Evolutionary conservation across 768 basidiomycete species (phyloP), one percentile per base, ranked within the genome.

Genomic region (Trametes coccinea): DNA sequence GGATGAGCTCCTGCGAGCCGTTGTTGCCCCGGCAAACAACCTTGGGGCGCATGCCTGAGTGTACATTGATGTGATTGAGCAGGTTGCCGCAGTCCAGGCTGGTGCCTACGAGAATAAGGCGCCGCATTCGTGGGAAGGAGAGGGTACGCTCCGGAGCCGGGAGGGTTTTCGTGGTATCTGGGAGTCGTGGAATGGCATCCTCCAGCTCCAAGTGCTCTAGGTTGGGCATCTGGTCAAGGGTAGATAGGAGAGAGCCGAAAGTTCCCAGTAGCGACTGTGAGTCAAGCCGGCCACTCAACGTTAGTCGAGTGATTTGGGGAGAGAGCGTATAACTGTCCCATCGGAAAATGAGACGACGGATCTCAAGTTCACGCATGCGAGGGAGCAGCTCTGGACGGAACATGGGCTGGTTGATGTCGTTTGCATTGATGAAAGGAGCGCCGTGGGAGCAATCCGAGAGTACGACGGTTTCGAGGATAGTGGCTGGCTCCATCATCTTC

Each of bases 81-180:
- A 61, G 54, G 34, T 56, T 43, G 17, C 40, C 49, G 37, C 54
- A 61, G n/a, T 61, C 60, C 5, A 51, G 41, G 2, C 40, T 37
- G 8, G n/a, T 43, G 1, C 22, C 54, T 9, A n/a, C 16, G n/a
- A 61, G 31, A 13, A 31, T 17, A 22, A 61, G 53, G 10, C 31
- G 34, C 6, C 14, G 41, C 2, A 61, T 45, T 11, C 27, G 17
- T 17, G 60, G 43, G 17, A 61, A 40, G 16, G 60, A 7, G 22
- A 61, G 7, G 0, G 22, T 51, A 0, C 60, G 54, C 8, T 33
- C 29, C 4, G 53, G 60, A 2, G 31, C 22, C 6, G 46, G 41
- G 5, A 61, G 39, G 2, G 53, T 31, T 8, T 7, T 41, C 1
- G 41, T 10, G 13, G 40, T 45, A 9, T 17, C 47, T 5, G 39